Percentiles rank a stretch among this genome's conserved stretches.
phyloP scores from a whole-genome alignment of 225 moss, liverwort and hornwort genomes.

The Asterella californica region DNA sequence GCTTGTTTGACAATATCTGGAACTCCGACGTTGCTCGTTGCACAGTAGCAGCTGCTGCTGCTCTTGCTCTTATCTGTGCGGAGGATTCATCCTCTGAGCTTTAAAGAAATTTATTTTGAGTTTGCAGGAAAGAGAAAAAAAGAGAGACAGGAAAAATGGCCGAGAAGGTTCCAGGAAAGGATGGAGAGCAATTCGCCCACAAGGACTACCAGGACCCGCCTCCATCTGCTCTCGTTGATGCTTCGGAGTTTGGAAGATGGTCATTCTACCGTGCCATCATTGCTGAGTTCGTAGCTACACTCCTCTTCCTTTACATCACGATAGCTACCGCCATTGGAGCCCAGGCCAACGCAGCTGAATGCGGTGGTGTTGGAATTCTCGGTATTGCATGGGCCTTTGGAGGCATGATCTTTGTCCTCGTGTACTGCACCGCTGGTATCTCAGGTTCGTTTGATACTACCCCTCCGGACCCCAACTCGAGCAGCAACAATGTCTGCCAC shows the following conservation, averaged over 20 bases:
- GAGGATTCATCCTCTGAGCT: neutral
- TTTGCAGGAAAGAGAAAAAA: neutral
- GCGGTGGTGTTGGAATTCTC: conserved; percentile 26
- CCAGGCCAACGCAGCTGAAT: neutral
- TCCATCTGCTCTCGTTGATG: conserved; percentile 22
- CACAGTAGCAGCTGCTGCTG: neutral
- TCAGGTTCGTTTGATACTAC: conserved; percentile 24
- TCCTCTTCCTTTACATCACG: conserved; percentile 29
- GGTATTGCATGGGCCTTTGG: conserved; percentile 39
- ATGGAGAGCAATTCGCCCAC: neutral
- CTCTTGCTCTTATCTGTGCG: neutral
- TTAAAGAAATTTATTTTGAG: neutral
- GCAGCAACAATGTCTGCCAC: neutral
- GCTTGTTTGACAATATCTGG: neutral
- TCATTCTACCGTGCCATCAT: conserved; percentile 29
- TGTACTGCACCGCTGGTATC: conserved; percentile 29
- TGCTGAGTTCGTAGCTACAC: conserved; percentile 27
- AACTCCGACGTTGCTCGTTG: neutral
- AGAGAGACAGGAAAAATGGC: conserved; percentile 16
- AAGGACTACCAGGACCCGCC: conserved; percentile 47
- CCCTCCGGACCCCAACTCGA: neutral
- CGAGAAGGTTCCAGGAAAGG: conserved; percentile 7
- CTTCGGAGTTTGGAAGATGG: conserved; percentile 24
- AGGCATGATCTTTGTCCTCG: conserved; percentile 35
- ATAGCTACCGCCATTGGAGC: conserved; percentile 19